Conservation (phyloP, 2,329 filamentous ascomycete species). For the Trichophaea hybrida region DNA sequence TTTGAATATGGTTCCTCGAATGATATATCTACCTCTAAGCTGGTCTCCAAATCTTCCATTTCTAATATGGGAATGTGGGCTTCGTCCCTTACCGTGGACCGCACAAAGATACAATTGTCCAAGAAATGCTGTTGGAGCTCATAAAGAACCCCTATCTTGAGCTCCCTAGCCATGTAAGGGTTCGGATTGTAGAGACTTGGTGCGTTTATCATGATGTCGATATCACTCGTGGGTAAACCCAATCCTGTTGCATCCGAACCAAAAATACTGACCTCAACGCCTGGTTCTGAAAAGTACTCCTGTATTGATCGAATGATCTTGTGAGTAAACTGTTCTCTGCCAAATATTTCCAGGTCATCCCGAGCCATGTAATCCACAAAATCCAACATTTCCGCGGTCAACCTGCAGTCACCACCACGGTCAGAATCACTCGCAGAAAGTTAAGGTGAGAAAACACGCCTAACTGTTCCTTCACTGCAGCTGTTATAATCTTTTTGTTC, state of each 20-base stretch:
- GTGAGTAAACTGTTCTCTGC: not conserved
- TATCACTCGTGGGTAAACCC: not conserved
- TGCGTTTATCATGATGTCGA: conserved; percentile 2
- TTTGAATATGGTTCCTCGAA: conserved; percentile 1
- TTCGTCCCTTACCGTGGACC: not conserved
- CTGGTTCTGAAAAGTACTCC: not conserved
- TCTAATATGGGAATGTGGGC: conserved; percentile 2
- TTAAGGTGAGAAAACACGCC: not conserved
- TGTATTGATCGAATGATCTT: not conserved
- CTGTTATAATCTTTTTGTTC: not conserved
- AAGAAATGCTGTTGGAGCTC: not conserved
- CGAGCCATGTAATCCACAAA: conserved; percentile 5
- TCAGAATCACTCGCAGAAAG: not conserved
- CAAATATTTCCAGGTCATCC: not conserved
- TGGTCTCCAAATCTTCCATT: not conserved
- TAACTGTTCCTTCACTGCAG: not conserved
- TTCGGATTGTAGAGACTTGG: not conserved
- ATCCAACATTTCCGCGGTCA: not conserved
- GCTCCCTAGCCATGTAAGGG: not conserved
- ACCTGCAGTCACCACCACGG: not conserved
- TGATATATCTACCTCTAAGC: conserved; percentile 3
- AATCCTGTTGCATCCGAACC: not conserved
- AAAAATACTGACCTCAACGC: not conserved
- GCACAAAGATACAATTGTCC: not conserved
- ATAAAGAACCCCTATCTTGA: not conserved